Conservation (phyloP, 106 monocot species). For the Phalaenopsis aphrodite region DNA sequence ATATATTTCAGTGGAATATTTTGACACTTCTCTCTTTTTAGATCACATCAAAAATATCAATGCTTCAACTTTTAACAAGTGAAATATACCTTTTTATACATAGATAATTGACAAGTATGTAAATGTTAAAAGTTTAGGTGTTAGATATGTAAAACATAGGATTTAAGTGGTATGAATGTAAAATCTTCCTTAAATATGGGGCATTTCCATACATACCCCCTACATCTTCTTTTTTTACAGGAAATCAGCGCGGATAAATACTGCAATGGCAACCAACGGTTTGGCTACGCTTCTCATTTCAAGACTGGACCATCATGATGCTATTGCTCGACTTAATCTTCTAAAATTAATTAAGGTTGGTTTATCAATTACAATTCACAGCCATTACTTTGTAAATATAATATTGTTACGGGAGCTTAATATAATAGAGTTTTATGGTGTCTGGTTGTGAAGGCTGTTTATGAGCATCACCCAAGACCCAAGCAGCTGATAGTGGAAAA, state of each 20-base stretch:
- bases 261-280: conserved; percentile 86
- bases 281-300: conserved; percentile 80
- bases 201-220: no score
- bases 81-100: no score
- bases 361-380: neutral
- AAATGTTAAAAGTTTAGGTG: no score
- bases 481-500: conserved; percentile 99
- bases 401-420: no score
- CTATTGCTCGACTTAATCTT: conserved; percentile 91
- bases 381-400: no score
- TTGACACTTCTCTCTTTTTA: no score
- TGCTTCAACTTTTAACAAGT: neutral
- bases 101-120: no score
- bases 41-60: no score
- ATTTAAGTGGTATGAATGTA: no score
- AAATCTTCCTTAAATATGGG: no score
- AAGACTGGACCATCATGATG: conserved; percentile 93
- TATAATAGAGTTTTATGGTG: neutral
- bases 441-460: conserved; percentile 55
- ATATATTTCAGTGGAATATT: no score
- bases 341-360: conserved; percentile 91
- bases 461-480: conserved; percentile 95
- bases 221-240: conserved; percentile 26
- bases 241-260: conserved; percentile 96
- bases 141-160: no score